Evolutionary conservation across 1,284 basidiomycete species (phyloP), one percentile per base, ranked within the genome.

Genomic region (Malassezia vespertilionis): DNA sequence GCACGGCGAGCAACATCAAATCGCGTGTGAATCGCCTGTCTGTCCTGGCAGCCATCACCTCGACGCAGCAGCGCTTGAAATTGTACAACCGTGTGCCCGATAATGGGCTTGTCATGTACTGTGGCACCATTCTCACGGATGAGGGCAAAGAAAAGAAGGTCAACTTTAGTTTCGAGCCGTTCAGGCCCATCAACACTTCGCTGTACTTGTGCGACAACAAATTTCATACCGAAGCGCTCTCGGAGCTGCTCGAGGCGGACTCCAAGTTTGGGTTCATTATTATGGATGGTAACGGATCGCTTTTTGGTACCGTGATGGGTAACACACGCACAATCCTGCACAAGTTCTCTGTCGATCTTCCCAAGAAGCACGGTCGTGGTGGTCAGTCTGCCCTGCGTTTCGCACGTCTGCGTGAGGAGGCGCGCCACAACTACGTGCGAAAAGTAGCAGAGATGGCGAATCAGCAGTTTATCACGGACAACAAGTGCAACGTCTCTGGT

Each of bases 291-390:
- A 91, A 90, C 72, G 89, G 89, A 28, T 85, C 87, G 17, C 82
- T 99, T 34, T 97, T 96, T 61, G 93, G 93, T 56, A 88, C 86
- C 3, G 80, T 99, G 37, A 81, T 89, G 0, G 93, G 93, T 44
- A 99, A 97, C 75, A 95, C 93, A 17, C 86, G 93, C 60, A 90
- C 95, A 56, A 80, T 99, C 43, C 78, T 95, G 48, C 89, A 97
- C 76, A 99, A 97, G 74, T 93, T 99, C 75, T 89, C 84, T 28
- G 93, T 99, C 71, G 93, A 97, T 75, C 79, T 99, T 17, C 93
- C 93, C 40, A 99, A 97, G 78, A 99, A 99, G 78, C 93, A 97
- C 74, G 89, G 89, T 62, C 91, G 93, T 79, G 93, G 93, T 82
- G 93, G 93, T 76, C 93, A 99, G 75, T 99, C 93, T 52, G 93